Conservation (phyloP, 495 filamentous ascomycete species). For the Xylaria longipes region DNA sequence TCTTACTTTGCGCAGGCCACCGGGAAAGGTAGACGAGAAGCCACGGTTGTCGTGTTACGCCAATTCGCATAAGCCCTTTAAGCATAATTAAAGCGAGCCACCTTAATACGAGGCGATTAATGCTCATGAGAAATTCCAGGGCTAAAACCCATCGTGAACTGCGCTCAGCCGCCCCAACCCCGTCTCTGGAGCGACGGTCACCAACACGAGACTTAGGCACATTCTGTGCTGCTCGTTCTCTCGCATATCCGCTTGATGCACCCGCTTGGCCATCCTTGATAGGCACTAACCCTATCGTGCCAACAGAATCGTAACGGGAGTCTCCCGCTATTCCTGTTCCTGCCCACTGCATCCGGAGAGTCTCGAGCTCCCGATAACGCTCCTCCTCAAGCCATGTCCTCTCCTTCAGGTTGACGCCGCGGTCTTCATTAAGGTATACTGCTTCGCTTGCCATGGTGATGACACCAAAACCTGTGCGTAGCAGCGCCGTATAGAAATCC, state of each 20-base stretch:
- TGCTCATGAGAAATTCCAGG: slow-evolving; percentile 73
- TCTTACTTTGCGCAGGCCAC: slow-evolving; percentile 44
- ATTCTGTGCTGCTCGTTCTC: slow-evolving; percentile 65
- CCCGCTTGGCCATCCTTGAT: slow-evolving; percentile 52
- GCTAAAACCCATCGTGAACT: slow-evolving; percentile 75
- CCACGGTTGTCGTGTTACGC: slow-evolving; percentile 66
- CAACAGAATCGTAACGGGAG: slow-evolving; percentile 53
- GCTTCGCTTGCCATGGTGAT: slow-evolving; percentile 94
- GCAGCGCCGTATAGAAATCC: slow-evolving; percentile 92
- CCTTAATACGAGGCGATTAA: slow-evolving; percentile 68
- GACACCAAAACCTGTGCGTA: slow-evolving; percentile 83
- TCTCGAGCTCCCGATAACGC: slow-evolving; percentile 68
- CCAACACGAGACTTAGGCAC: slow-evolving; percentile 55
- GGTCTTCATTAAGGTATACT: slow-evolving; percentile 92
- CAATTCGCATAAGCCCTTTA: slow-evolving; percentile 61
- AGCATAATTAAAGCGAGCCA: slow-evolving; percentile 63
- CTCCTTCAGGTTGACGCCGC: slow-evolving; percentile 71
- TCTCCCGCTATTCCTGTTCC: slow-evolving; percentile 47
- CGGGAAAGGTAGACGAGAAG: slow-evolving; percentile 64
- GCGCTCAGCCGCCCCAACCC: slow-evolving; percentile 77
- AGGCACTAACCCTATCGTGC: slow-evolving; percentile 59
- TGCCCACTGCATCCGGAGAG: slow-evolving; percentile 58
- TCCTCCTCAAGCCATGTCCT: slow-evolving; percentile 95
- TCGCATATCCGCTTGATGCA: slow-evolving; percentile 67
- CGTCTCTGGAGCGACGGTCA: slow-evolving; percentile 59